phyloP scores from a whole-genome alignment of 2,329 filamentous ascomycete species.

The Nemania sp. region DNA sequence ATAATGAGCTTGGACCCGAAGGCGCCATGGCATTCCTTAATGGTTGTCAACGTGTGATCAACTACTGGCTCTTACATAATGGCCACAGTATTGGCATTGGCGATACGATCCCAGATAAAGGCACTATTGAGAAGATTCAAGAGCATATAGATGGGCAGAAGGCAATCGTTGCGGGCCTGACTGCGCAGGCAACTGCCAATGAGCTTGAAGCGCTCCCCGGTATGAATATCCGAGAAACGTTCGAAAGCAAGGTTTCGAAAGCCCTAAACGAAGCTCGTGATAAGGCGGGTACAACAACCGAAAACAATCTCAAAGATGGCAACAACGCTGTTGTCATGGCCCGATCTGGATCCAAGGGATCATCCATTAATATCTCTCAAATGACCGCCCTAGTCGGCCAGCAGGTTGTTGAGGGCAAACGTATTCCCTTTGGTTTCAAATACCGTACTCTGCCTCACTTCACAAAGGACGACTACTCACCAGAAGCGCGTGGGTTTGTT shows the following conservation, averaged over 20 bases:
- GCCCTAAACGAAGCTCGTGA: conserved; percentile 96
- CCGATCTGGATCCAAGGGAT: conserved; percentile 96
- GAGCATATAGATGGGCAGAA: conserved; percentile 85
- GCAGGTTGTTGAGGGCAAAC: conserved; percentile 97
- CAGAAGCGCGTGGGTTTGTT: conserved; percentile 95
- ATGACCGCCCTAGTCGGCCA: conserved; percentile 99
- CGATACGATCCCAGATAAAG: conserved; percentile 92
- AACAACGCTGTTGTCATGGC: conserved; percentile 99
- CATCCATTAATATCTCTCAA: conserved; percentile 98
- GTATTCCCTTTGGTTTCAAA: conserved; percentile 99
- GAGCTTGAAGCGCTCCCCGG: conserved; percentile 91
- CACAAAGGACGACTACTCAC: conserved; percentile 98
- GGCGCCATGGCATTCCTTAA: conserved; percentile 96
- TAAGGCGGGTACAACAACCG: conserved; percentile 90
- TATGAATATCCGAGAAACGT: conserved; percentile 98
- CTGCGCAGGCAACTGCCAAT: conserved; percentile 83
- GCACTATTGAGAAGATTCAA: conserved; percentile 87
- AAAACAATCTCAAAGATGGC: conserved; percentile 90
- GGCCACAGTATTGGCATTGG: conserved; percentile 98
- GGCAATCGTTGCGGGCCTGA: conserved; percentile 80
- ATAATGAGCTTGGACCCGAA: conserved; percentile 90
- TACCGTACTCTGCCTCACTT: conserved; percentile 97
- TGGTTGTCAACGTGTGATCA: conserved; percentile 91
- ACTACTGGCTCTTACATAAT: conserved; percentile 96
- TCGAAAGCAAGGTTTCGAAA: conserved; percentile 96